Conservation (phyloP, 345 rosid genomes). For the Arabidopsis thaliana region TAIR10.1 NC_003070.9:28565001-28565500, state of each 20-base stretch:
- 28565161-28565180: not conserved
- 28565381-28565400: not conserved
- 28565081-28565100: not conserved
- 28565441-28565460: not conserved
- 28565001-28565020: not conserved
- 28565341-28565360: not conserved
- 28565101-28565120: not conserved
- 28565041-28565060: not conserved
- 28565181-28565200: not conserved
- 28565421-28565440: not conserved
- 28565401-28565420: not conserved
- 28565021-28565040: not conserved
- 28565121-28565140: not conserved
- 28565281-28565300: not conserved
- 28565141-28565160: not conserved
- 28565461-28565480: slow-evolving; percentile 5
- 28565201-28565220: not conserved
- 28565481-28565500: not conserved
- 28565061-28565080: slow-evolving; percentile 11
- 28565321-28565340: not conserved
- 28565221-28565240: not conserved
- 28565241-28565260: not conserved
- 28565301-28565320: not conserved
- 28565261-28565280: not conserved
- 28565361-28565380: not conserved